Base-by-base conservation (phyloP, 1,139 yeast genomes). In the Debaryomyces sp. region DNA sequence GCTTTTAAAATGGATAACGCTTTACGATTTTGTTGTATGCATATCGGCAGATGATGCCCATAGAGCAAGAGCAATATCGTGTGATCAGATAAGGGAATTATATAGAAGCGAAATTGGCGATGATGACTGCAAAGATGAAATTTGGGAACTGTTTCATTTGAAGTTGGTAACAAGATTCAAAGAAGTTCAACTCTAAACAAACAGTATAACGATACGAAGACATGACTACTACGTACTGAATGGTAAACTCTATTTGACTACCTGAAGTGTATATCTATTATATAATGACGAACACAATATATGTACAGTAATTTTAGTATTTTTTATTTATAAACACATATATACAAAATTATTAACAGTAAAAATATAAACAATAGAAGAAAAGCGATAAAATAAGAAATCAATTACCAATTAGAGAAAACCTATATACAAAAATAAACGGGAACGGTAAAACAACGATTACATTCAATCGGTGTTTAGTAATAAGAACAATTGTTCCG, bases 1-100 rank as follows among this genome's bases (percentile, higher is more conserved):
- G 13, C 55, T 73, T 12, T 59, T 73, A 34, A 66, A 62, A 50
- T 65, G 64, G 59, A 59, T 68, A 12, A 59, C 75, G 0, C 46
- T 70, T 13, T 71, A 63, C 48, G 74, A 72, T 36, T 62, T 53
- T 30, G 55, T 74, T 26, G 48, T 62, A 3, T 51, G 21, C 6
- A 12, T 52, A 21, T 52, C 52, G 13, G 51, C 51, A 3, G 53
- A 56, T 4, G 55, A 51, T 7, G 45, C 47, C 30, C 50, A 50
- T 1, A 55, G 55, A 32, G 70, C 63, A 1, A 41, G 63, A 7
- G 62, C 59, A 10, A 27, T 27, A 6, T n/a, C n/a, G 3, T 55
- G 69, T 5, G 32, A 53, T 10, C 51, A 46, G 17, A 52, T 64
- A 26, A 64, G 64, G 46, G 48, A 55, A 12, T 49, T 63, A 35